These are phyloP conservation scores for Sporisorium sorghi DNA, from an alignment of 1,284 basidiomycete species.

Conservation along the genomic window DNA sequence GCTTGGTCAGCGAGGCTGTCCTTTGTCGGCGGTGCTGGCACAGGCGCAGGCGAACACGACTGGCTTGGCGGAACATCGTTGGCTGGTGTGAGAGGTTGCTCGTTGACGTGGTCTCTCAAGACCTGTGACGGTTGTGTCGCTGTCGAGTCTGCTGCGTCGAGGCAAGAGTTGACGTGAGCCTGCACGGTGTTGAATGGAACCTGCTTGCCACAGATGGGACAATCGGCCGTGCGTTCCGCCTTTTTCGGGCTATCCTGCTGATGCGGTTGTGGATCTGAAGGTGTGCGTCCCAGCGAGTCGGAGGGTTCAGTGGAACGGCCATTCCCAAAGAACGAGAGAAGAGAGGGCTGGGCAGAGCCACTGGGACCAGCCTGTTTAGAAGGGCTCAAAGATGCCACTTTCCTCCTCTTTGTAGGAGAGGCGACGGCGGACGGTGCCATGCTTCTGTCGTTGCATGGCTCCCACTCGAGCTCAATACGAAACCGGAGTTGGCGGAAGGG, in stretches of 20 bases:
- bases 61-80: not conserved
- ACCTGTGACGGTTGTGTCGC: conserved; percentile 10
- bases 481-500: not conserved
- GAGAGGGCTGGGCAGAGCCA: conserved; percentile 39
- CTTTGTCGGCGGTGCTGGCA: conserved; percentile 4
- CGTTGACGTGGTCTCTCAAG: conserved; percentile 31
- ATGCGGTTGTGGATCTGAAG: not conserved
- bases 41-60: conserved; percentile 33
- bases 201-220: conserved; percentile 41
- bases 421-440: conserved; percentile 37
- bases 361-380: conserved; percentile 26
- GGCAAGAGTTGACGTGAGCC: conserved; percentile 52
- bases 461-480: conserved; percentile 1
- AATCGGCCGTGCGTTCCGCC: conserved; percentile 26
- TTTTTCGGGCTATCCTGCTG: not conserved
- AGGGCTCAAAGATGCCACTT: conserved; percentile 36
- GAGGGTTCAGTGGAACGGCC: conserved; percentile 5
- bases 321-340: conserved; percentile 44
- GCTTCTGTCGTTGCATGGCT: conserved; percentile 22
- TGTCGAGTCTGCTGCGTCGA: conserved; percentile 35
- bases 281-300: conserved; percentile 7
- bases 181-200: conserved; percentile 44
- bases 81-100: not conserved
- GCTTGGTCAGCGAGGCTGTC: not conserved
- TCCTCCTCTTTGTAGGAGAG: conserved; percentile 45